Evolutionary conservation across 208 protist genomes (phyloP), one percentile per base, ranked within the genome.

Genomic region (Vickermania ingenoplastis): DNA sequence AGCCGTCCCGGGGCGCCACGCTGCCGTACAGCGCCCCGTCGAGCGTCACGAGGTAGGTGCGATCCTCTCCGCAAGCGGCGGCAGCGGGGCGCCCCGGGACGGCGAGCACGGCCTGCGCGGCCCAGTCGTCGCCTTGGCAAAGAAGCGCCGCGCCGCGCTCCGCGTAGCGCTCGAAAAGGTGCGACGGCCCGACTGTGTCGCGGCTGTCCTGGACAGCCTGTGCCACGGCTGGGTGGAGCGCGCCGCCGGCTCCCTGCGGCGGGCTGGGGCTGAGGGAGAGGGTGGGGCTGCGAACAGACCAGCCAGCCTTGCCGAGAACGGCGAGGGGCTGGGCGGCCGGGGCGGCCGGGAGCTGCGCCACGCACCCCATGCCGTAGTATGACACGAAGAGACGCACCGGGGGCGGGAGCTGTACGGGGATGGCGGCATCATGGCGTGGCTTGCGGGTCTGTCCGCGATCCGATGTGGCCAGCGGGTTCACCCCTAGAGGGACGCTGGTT

Each of bases 341-440:
- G 11, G 41, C 21, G 2, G 54, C 54, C 1, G 85, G 85, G 14
- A 89, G 23, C 24, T 61, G 66, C 3, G 81, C 64, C 25, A 71
- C 65, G 53, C 86, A 92, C 31, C 78, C 65, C 3, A 81, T 59
- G 17, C 86, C 86, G 71, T 81, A 71, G 28, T 72, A 69, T 5
- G 45, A 59, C 1, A 69, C 45, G 60, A 92, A 92, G 13, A 63
- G 31, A 23, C 78, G 28, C 1, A 90, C 71, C 5, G 86, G 76
- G 0, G 59, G 59, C 5, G 86, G 86, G 52, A 79, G 81, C 63
- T 90, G 80, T 1, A 78, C 69, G 1, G 57, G 21, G 22, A 75
- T 65, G 63, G 72, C 63, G 1, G 26, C 31, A 25, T 21, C 41
- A 28, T 65, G 41, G 22, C 17, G 7, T n/a, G 17, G 17, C 36